Conservation (phyloP, 108 stramenopile species). For the Cyclostephanos invisitatus region DNA sequence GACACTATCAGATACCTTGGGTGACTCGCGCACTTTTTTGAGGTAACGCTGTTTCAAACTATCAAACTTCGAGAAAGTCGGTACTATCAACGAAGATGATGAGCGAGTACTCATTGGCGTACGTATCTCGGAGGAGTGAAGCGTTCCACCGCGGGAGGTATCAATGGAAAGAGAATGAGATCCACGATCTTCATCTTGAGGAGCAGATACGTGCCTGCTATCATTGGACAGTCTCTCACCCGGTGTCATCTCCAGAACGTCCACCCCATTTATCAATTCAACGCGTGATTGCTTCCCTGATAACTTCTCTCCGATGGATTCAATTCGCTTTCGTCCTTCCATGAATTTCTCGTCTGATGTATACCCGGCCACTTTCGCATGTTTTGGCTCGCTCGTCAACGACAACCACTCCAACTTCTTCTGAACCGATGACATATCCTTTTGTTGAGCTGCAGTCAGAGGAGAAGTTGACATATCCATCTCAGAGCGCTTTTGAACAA, state of each 20-base stretch:
- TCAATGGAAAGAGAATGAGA: neutral
- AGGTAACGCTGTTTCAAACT: conserved; percentile 10
- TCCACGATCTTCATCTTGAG: neutral
- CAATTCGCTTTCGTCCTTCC: neutral
- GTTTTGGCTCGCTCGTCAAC: neutral
- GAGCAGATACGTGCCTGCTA: neutral
- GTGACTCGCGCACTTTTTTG: conserved; percentile 11
- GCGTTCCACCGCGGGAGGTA: neutral
- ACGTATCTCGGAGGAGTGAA: neutral
- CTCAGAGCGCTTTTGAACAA: neutral
- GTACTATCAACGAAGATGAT: neutral
- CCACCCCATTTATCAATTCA: neutral
- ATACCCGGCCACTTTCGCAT: neutral
- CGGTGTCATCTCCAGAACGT: neutral
- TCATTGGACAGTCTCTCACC: neutral
- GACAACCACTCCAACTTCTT: neutral
- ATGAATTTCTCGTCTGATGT: neutral
- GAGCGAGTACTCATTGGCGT: conserved; percentile 3
- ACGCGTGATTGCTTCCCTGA: neutral
- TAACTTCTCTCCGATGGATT: neutral
- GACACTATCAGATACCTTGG: neutral
- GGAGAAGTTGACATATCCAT: neutral
- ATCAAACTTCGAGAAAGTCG: neutral
- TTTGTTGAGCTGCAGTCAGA: neutral
- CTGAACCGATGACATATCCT: neutral